Conservation (phyloP, 768 basidiomycete genomes). For the Trametes elegans region DNA sequence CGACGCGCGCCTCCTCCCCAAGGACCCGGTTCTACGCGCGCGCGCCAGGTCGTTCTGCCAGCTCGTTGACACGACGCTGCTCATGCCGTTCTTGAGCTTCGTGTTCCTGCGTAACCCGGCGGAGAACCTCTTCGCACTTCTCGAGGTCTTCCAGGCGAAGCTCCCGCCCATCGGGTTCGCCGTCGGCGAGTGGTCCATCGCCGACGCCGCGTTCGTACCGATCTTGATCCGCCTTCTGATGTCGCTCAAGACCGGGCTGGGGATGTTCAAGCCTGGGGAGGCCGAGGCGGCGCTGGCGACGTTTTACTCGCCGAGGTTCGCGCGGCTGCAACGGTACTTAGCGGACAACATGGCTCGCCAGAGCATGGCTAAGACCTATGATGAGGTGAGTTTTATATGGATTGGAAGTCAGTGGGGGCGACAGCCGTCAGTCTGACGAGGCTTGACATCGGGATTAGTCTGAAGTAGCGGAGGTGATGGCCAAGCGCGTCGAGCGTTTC, state of each 20-base stretch:
- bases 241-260: slow-evolving; percentile 46
- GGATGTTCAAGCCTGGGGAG: slow-evolving; percentile 46
- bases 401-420: too few relatives aligned
- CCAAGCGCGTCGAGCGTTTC: neutral
- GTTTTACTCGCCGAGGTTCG: slow-evolving; percentile 45
- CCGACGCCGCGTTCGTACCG: slow-evolving; percentile 58
- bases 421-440: too few relatives aligned
- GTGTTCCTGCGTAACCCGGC: slow-evolving; percentile 37
- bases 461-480: neutral
- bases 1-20: slow-evolving; percentile 45
- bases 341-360: slow-evolving; percentile 24
- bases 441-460: neutral
- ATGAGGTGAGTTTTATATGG: neutral
- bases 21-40: slow-evolving; percentile 54
- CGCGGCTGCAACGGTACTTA: slow-evolving; percentile 46
- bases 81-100: slow-evolving; percentile 37
- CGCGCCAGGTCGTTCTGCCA: slow-evolving; percentile 61
- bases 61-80: slow-evolving; percentile 42
- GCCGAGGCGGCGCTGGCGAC: slow-evolving; percentile 42
- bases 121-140: slow-evolving; percentile 37
- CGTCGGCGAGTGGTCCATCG: slow-evolving; percentile 48
- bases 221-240: slow-evolving; percentile 52
- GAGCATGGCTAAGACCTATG: neutral
- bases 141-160: slow-evolving; percentile 48
- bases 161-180: slow-evolving; percentile 49